Base-by-base conservation (phyloP, 1,284 basidiomycete genomes). In the Ustilago trichophora region DNA sequence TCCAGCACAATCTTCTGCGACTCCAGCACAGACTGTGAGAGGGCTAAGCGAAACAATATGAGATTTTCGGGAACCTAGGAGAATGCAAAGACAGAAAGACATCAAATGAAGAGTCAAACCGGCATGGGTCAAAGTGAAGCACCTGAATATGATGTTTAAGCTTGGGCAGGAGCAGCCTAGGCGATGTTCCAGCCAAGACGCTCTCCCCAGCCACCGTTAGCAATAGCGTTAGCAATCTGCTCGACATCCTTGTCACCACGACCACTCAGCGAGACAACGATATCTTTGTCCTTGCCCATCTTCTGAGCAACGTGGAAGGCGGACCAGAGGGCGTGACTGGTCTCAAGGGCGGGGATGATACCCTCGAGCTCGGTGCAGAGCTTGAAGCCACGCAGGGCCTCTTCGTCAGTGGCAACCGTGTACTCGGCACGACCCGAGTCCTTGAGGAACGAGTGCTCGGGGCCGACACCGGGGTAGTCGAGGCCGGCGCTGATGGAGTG, bases 321-420 rank as follows among this genome's bases (percentile, higher is more conserved):
- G 41, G 90, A 89, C 92, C 93, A 98, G 76, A 98, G 87, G 11
- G 93, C 96, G 83, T 99, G 96, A 19, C 91, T 89, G 2, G 93
- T 94, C 83, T 98, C 96, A 55, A 99, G 85, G 19, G 96, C 93
- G 25, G 95, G 96, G 77, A 99, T 98, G 80, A 99, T 98, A 27
- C 96, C 96, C 84, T 98, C 96, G 21, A 89, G 83, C 83, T 98
- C 91, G 0, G 93, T 96, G 76, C 89, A 87, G 83, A 92, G 85
- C 69, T 92, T 86, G 87, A 99, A 98, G 0, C 93, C 96, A 35
- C 91, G 86, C 29, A 98, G 85, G 4, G 93, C 93, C 79, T 99
- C 87, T 78, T 94, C 90, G 78, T 98, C 96, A 2, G 92, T 97
- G 9, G 95, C 95, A 11, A 87, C 89, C 15, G 90, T 87, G 83